These are phyloP conservation scores for Phaffomyces opuntiae DNA, from an alignment of 805 yeast genomes.

Conservation along the genomic window DNA sequence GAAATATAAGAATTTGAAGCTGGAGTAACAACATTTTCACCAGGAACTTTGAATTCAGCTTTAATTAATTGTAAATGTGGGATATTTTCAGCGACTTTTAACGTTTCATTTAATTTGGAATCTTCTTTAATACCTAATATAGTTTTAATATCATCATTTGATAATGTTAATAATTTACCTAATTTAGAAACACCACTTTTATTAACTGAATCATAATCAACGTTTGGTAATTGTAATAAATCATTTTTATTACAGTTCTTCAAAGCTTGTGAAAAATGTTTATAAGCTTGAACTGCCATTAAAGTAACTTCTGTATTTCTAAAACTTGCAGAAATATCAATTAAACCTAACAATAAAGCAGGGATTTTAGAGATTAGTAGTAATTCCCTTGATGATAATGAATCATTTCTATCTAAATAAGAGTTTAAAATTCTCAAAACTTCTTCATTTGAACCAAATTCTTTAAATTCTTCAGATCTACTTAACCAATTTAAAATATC, in stretches of 20 bases:
- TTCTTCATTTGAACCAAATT: slow-evolving; percentile 37
- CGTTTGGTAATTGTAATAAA: slow-evolving; percentile 76
- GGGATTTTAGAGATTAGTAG: slow-evolving; percentile 59
- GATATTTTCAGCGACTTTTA: slow-evolving; percentile 52
- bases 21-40: slow-evolving; percentile 69
- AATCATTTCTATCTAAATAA: slow-evolving; percentile 48
- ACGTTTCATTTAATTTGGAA: slow-evolving; percentile 38
- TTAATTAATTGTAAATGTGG: slow-evolving; percentile 64
- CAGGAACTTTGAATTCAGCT: slow-evolving; percentile 79
- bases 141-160: slow-evolving; percentile 47
- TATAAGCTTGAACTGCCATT: slow-evolving; percentile 57
- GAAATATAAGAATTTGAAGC: slow-evolving; percentile 68
- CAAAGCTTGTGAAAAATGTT: slow-evolving; percentile 72
- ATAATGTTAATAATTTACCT: slow-evolving; percentile 60
- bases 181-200: slow-evolving; percentile 45
- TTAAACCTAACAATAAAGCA: slow-evolving; percentile 56
- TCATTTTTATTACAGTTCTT: slow-evolving; percentile 49
- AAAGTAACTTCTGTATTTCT: slow-evolving; percentile 61
- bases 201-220: slow-evolving; percentile 38
- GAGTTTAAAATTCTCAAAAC: slow-evolving; percentile 45
- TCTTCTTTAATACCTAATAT: slow-evolving; percentile 45
- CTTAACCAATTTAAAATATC: slow-evolving; percentile 54
- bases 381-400: slow-evolving; percentile 32
- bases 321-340: slow-evolving; percentile 78
- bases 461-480: slow-evolving; percentile 57